These are phyloP conservation scores for Trichophyton equinum DNA, from an alignment of 2,329 filamentous ascomycete genomes.

Conservation along the genomic window DNA sequence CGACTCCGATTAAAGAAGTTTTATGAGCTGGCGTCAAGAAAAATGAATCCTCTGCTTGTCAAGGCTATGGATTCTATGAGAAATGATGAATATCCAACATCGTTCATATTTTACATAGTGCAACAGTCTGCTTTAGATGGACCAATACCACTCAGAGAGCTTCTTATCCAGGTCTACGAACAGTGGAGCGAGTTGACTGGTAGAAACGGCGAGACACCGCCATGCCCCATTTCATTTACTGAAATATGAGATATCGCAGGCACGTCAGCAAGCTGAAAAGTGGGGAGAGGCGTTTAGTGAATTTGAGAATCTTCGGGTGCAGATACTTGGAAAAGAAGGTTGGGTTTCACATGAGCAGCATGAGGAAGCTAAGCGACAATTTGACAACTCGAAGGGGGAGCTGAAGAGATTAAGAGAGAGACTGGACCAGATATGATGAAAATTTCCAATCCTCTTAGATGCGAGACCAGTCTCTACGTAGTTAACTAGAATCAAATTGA, in stretches of 20 bases:
- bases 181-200: slow-evolving; percentile 15
- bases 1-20: slow-evolving; percentile 17
- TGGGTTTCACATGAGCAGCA: slow-evolving; percentile 20
- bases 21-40: slow-evolving; percentile 18
- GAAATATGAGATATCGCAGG: slow-evolving; percentile 14
- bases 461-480: not conserved
- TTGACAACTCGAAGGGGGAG: not conserved
- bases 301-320: slow-evolving; percentile 13
- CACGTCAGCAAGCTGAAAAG: slow-evolving; percentile 11
- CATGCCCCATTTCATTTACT: slow-evolving; percentile 16
- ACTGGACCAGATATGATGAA: not conserved
- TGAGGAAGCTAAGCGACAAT: slow-evolving; percentile 12
- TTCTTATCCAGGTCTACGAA: slow-evolving; percentile 19
- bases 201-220: slow-evolving; percentile 6
- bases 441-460: not conserved
- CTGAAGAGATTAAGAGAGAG: not conserved
- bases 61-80: slow-evolving; percentile 16
- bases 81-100: slow-evolving; percentile 15
- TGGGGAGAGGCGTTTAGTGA: slow-evolving; percentile 16
- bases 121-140: slow-evolving; percentile 14
- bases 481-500: not conserved
- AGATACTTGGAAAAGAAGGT: slow-evolving; percentile 16
- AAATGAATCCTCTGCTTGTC: slow-evolving; percentile 16
- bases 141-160: slow-evolving; percentile 14
- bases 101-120: slow-evolving; percentile 17